Percentiles rank a stretch among this genome's conserved stretches.
Evolutionary conservation across 768 basidiomycete genomes (phyloP).

Genomic region (Omphalotus guepiniiformis): DNA sequence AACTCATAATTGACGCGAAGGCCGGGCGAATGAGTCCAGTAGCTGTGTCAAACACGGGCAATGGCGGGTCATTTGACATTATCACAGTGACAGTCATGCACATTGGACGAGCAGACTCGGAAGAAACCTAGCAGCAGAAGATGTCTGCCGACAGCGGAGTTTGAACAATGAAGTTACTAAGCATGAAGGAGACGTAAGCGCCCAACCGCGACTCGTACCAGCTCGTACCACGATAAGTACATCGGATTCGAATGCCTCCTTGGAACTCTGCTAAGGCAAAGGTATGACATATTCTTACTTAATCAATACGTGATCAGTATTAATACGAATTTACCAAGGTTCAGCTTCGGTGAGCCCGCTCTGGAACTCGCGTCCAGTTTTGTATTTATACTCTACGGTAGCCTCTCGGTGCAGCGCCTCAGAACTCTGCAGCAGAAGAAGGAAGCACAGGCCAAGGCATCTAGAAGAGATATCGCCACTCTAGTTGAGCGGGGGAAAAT

Average conservation of each 20-base stretch:
- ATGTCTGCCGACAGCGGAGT: too few species aligned
- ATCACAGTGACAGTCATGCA: too few species aligned
- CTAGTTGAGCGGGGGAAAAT: conserved; percentile 75
- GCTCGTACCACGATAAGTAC: too few species aligned
- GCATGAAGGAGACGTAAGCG: too few species aligned
- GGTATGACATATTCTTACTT: conserved; percentile 23
- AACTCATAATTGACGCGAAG: too few species aligned
- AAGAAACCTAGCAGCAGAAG: too few species aligned
- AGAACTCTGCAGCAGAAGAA: conserved; percentile 91
- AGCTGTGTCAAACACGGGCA: too few species aligned
- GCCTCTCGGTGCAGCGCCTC: conserved; percentile 80
- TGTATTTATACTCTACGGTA: conserved; percentile 23
- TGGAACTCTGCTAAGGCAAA: conserved; percentile 66
- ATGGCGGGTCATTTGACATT: too few species aligned
- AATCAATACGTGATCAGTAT: conserved; percentile 3
- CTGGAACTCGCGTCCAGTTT: conserved; percentile 6
- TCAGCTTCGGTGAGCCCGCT: conserved; percentile 37
- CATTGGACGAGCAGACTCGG: too few species aligned
- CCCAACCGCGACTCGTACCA: too few species aligned
- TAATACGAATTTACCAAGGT: conserved; percentile 32
- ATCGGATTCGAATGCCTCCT: conserved; percentile 33
- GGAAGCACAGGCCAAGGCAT: conserved; percentile 67
- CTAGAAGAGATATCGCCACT: conserved; percentile 77
- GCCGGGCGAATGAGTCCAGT: too few species aligned
- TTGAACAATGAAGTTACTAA: too few species aligned